Evolutionary conservation across 352 stramenopile genomes (phyloP).

Genomic region (Phytophthora ramorum): DNA sequence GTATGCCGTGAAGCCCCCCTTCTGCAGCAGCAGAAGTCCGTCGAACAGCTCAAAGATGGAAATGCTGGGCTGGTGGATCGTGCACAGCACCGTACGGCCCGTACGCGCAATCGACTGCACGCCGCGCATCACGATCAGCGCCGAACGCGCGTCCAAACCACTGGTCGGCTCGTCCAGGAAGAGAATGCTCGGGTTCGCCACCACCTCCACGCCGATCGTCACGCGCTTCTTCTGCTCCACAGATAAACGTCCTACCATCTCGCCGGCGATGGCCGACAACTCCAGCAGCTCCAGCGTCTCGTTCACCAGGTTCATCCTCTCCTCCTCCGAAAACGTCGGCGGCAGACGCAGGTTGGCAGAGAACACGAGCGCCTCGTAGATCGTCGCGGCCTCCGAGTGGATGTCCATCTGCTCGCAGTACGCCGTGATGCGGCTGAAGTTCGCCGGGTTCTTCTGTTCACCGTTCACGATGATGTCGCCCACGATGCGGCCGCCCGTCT

Average conservation of each 20-base stretch:
- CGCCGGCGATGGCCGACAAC: constrained; percentile 41
- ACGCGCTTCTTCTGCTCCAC: constrained; percentile 91
- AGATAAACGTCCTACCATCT: constrained; percentile 61
- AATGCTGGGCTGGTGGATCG: constrained; percentile 66
- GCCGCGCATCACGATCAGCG: constrained; percentile 15
- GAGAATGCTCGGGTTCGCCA: constrained; percentile 91
- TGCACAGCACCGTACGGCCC: constrained; percentile 80
- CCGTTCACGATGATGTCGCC: constrained; percentile 93
- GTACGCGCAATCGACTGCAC: constrained; percentile 76
- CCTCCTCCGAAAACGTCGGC: constrained; percentile 36
- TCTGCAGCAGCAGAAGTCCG: constrained; percentile 84
- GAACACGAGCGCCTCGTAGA: constrained; percentile 92
- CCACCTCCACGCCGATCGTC: constrained; percentile 83
- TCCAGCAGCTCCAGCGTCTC: constrained; percentile 66
- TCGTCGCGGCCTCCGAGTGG: constrained; percentile 82
- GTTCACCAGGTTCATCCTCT: constrained; percentile 53
- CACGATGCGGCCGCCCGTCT: constrained; percentile 72
- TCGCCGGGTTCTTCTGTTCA: constrained; percentile 64
- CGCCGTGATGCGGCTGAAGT: constrained; percentile 88
- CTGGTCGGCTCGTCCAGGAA: constrained; percentile 93
- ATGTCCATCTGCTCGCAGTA: constrained; percentile 95
- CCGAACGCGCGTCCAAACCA: constrained; percentile 79
- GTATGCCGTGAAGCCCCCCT: constrained; percentile 66
- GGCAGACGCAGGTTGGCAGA: constrained; percentile 88
- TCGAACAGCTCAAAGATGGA: constrained; percentile 95